Conservation (phyloP, 2,329 filamentous ascomycete species). For the Exophiala xenobiotica region DNA sequence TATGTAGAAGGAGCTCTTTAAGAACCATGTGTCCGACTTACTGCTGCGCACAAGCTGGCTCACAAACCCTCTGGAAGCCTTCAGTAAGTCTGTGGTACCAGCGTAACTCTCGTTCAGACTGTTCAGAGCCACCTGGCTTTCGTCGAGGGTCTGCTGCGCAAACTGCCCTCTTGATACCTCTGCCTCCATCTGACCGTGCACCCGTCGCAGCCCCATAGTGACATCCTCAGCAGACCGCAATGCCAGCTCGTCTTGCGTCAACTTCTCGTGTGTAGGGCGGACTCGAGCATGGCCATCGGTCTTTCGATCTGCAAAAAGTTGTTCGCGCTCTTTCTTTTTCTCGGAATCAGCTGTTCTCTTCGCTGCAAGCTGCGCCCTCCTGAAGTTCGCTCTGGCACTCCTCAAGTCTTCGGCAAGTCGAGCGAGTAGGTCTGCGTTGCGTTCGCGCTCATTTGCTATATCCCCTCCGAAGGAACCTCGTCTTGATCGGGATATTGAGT, state of each 20-base stretch:
- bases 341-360: slow-evolving; percentile 72
- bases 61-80: slow-evolving; percentile 71
- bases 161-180: slow-evolving; percentile 86
- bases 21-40: slow-evolving; percentile 97
- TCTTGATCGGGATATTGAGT: slow-evolving; percentile 8
- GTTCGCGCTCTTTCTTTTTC: slow-evolving; percentile 71
- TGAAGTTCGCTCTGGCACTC: slow-evolving; percentile 66
- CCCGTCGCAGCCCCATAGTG: slow-evolving; percentile 77
- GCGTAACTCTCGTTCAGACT: slow-evolving; percentile 79
- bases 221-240: slow-evolving; percentile 78
- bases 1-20: slow-evolving; percentile 85
- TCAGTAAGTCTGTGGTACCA: slow-evolving; percentile 73
- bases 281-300: slow-evolving; percentile 16
- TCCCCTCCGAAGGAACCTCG: slow-evolving; percentile 5
- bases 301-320: slow-evolving; percentile 62
- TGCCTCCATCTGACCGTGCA: slow-evolving; percentile 79
- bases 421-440: slow-evolving; percentile 65
- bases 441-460: slow-evolving; percentile 56
- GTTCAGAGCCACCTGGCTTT: slow-evolving; percentile 69
- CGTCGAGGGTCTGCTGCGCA: slow-evolving; percentile 76
- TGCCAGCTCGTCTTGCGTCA: slow-evolving; percentile 70
- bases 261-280: slow-evolving; percentile 44
- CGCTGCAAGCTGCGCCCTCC: slow-evolving; percentile 76
- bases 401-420: slow-evolving; percentile 70
- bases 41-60: slow-evolving; percentile 78